Evolutionary conservation across 805 yeast genomes (phyloP).

Genomic region (Candida chauliodis): DNA sequence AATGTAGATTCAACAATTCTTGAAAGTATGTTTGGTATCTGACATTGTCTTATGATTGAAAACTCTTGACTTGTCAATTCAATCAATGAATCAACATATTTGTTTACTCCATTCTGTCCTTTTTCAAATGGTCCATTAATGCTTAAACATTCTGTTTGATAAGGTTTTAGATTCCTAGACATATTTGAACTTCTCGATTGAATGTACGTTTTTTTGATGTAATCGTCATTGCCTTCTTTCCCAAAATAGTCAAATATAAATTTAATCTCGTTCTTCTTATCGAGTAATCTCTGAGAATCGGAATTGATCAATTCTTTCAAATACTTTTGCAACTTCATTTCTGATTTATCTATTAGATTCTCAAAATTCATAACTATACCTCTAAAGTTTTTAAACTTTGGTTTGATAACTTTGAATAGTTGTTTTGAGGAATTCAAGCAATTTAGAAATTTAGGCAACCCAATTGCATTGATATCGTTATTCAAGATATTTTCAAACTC

Average conservation of each 20-base stretch:
- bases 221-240: slow-evolving; percentile 19
- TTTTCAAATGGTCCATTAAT: slow-evolving; percentile 50
- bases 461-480: slow-evolving; percentile 35
- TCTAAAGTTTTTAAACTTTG: slow-evolving; percentile 49
- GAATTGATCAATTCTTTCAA: slow-evolving; percentile 5
- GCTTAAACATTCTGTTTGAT: slow-evolving; percentile 19
- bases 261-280: slow-evolving; percentile 33
- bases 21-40: slow-evolving; percentile 3
- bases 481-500: slow-evolving; percentile 34
- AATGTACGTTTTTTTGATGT: slow-evolving; percentile 16
- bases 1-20: neutral
- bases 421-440: slow-evolving; percentile 38
- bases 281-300: slow-evolving; percentile 14
- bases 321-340: slow-evolving; percentile 47
- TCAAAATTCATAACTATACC: slow-evolving; percentile 65
- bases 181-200: slow-evolving; percentile 29
- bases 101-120: slow-evolving; percentile 56
- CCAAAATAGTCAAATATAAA: slow-evolving; percentile 45
- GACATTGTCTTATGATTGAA: slow-evolving; percentile 39
- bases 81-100: slow-evolving; percentile 50
- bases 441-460: slow-evolving; percentile 33
- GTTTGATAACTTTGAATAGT: slow-evolving; percentile 43
- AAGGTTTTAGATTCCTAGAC: slow-evolving; percentile 40
- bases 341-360: slow-evolving; percentile 54
- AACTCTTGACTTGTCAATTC: slow-evolving; percentile 49